Evolutionary conservation across 2,329 filamentous ascomycete species (phyloP).

Genomic region (Ceratocystis albifundus): DNA sequence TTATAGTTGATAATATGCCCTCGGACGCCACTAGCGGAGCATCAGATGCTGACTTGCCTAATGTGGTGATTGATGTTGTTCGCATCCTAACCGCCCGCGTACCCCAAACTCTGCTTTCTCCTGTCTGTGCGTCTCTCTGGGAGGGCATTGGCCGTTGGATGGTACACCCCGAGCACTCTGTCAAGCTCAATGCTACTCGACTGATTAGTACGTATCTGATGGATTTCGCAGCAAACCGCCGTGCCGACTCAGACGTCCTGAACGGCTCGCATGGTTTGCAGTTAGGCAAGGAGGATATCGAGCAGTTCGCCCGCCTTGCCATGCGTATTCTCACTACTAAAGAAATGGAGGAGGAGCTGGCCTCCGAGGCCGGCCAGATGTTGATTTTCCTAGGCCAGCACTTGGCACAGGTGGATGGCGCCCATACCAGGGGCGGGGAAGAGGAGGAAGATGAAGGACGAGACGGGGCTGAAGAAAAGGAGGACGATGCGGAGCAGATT

Average conservation of each 20-base stretch:
- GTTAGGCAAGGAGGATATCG: constrained; percentile 53
- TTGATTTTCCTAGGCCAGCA: constrained; percentile 65
- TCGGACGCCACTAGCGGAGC: constrained; percentile 37
- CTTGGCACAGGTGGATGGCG: constrained; percentile 30
- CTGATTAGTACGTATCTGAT: constrained; percentile 67
- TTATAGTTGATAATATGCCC: constrained; percentile 40
- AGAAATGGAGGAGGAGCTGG: constrained; percentile 61
- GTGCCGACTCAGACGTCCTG: constrained; percentile 44
- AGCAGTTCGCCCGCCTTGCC: constrained; percentile 42
- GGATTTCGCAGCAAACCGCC: constrained; percentile 51
- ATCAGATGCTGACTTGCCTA: constrained; percentile 49
- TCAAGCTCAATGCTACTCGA: constrained; percentile 66
- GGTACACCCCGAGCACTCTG: constrained; percentile 57
- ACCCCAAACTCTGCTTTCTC: constrained; percentile 51
- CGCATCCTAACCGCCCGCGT: constrained; percentile 56
- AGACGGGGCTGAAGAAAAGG: constrained; percentile 28
- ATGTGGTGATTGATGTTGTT: constrained; percentile 59
- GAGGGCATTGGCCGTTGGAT: constrained; percentile 54
- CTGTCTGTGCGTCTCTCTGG: constrained; percentile 58
- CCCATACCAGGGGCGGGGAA: constrained; percentile 31
- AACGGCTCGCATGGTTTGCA: constrained; percentile 58
- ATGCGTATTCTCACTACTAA: constrained; percentile 46
- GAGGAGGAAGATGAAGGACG: constrained; percentile 35
- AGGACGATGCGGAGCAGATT: constrained; percentile 32
- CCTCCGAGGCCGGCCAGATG: constrained; percentile 66